Evolutionary conservation across 2,329 filamentous ascomycete species (phyloP), one percentile per base, ranked within the genome.

Genomic region (Cytospora schulzeri): DNA sequence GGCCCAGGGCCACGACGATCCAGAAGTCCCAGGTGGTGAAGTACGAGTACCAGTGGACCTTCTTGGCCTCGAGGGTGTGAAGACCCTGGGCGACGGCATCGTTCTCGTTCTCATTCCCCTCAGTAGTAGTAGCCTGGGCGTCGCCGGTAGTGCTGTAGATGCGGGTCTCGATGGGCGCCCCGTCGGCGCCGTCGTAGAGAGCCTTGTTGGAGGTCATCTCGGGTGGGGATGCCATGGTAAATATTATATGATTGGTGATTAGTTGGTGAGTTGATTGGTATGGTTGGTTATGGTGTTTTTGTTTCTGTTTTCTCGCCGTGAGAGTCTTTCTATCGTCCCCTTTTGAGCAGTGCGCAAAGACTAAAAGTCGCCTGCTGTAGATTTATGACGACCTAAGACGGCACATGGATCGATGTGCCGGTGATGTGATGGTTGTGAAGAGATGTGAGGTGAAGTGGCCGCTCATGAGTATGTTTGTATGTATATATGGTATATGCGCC

Each of bases 11-110:
- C 71, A 98, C 81, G 52, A 96, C 88, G 70, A 92, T 80, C 86
- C 92, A 98, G 75, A 99, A 98, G 74, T 97, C 91, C 72, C 83
- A 83, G 14, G 93, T 97, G 70, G 83, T 84, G 68, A 98, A 81
- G 78, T 95, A 98, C 52, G 89, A 83, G 78, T 85, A 89, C 87
- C 87, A 89, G 68, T 78, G 79, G 53, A 80, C 79, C 33, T 81
- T 80, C 70, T 77, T 78, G 62, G 79, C 76, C 76, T 89, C 83
- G 70, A 89, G 78, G 50, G 80, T 77, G 63, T 83, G 79, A 57
- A 89, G 79, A 41, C 83, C 86, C 68, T 79, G 79, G 52, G 75
- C 75, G 54, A 85, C 80, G 63, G 77, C 78, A 62, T 77, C 79
- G 55, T 74, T 69, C 60, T 74, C 69, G 62, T 67, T 65, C 62